Evolutionary conservation across 192 early-diverging fungal genomes (phyloP).

Genomic region (Backusella westeae): DNA sequence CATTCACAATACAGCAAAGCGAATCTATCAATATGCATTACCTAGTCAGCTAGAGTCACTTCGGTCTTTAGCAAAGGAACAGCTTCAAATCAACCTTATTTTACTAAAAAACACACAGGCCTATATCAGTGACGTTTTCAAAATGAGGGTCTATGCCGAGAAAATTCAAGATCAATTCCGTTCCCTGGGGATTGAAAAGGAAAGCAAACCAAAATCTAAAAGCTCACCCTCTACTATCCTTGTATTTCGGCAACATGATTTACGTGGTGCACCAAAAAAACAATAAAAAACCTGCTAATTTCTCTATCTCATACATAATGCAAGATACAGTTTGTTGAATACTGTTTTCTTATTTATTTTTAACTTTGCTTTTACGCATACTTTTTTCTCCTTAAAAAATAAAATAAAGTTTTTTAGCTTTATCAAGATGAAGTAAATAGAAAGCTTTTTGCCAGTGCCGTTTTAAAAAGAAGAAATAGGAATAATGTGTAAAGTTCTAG

Average conservation of each 20-base stretch:
- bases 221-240: background rate
- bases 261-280: background rate
- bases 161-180: slow-evolving; percentile 24
- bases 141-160: slow-evolving; percentile 28
- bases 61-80: slow-evolving; percentile 16
- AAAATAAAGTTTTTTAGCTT: background rate
- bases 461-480: background rate
- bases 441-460: background rate
- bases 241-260: background rate
- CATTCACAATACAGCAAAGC: slow-evolving; percentile 29
- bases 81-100: slow-evolving; percentile 23
- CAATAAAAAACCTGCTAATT: background rate
- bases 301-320: background rate
- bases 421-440: background rate
- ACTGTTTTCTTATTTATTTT: background rate
- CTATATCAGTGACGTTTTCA: slow-evolving; percentile 28
- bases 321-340: background rate
- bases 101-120: slow-evolving; percentile 22
- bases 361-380: background rate
- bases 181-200: background rate
- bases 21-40: slow-evolving; percentile 18
- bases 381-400: background rate
- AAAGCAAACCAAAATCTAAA: background rate
- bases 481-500: background rate
- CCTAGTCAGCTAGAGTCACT: background rate